Conservation (phyloP, 768 basidiomycete genomes). For the Russula virescens region DNA sequence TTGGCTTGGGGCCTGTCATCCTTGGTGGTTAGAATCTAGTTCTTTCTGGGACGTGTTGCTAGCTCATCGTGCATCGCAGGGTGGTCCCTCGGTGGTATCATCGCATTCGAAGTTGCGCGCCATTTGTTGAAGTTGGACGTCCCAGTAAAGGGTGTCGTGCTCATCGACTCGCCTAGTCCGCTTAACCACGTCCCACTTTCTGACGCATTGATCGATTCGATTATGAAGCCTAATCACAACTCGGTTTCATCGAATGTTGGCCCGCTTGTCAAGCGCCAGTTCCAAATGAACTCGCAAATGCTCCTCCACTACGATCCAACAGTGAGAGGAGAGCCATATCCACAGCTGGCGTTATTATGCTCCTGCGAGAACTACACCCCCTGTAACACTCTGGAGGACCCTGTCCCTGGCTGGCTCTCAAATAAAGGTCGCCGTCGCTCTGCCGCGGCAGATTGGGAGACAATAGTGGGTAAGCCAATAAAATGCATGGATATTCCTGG, state of each 20-base stretch:
- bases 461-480: slow-evolving; percentile 34
- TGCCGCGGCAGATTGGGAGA: slow-evolving; percentile 44
- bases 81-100: slow-evolving; percentile 76
- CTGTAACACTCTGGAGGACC: slow-evolving; percentile 33
- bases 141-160: slow-evolving; percentile 48
- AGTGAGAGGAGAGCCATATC: slow-evolving; percentile 25
- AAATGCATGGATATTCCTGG: slow-evolving; percentile 55
- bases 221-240: slow-evolving; percentile 33
- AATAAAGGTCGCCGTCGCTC: slow-evolving; percentile 36
- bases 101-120: slow-evolving; percentile 58
- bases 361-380: slow-evolving; percentile 44
- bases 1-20: slow-evolving; percentile 38
- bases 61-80: slow-evolving; percentile 36
- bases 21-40: slow-evolving; percentile 49
- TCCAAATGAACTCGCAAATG: slow-evolving; percentile 42
- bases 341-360: slow-evolving; percentile 47
- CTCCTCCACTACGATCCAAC: slow-evolving; percentile 43
- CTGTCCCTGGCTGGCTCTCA: slow-evolving; percentile 50
- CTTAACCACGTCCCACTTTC: slow-evolving; percentile 47
- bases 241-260: slow-evolving; percentile 31
- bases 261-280: slow-evolving; percentile 42
- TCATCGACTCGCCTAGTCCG: slow-evolving; percentile 66
- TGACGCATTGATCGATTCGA: slow-evolving; percentile 43
- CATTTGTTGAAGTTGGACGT: slow-evolving; percentile 43
- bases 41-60: background rate